phyloP scores from a whole-genome alignment of 306 rosid species.

The Leucaena leucocephala region DNA sequence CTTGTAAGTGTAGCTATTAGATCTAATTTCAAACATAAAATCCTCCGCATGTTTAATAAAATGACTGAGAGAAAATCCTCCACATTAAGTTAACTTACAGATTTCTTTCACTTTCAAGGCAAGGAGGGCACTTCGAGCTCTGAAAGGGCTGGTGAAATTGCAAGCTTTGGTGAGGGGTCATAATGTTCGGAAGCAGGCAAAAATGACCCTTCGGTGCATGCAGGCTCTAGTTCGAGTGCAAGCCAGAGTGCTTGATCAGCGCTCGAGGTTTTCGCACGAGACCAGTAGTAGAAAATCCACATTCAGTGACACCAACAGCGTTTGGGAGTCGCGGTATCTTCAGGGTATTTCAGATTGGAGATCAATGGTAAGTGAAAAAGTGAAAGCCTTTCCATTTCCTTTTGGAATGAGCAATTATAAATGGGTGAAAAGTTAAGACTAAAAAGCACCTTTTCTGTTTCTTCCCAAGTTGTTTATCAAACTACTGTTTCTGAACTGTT shows the following conservation, averaged over 20 bases:
- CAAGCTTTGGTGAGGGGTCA: constrained; percentile 97
- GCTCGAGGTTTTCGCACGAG: constrained; percentile 75
- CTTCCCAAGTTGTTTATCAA: constrained; percentile 17
- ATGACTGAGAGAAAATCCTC: not conserved
- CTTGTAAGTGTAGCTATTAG: constrained; percentile 55
- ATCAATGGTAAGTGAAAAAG: constrained; percentile 52
- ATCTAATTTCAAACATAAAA: constrained; percentile 17
- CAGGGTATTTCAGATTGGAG: constrained; percentile 82
- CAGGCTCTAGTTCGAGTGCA: constrained; percentile 92
- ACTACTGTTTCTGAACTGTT: constrained; percentile 28
- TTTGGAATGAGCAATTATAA: constrained; percentile 16
- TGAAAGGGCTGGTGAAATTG: constrained; percentile 89
- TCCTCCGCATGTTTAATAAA: not conserved
- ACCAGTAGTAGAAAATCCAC: constrained; percentile 77
- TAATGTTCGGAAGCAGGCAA: constrained; percentile 93
- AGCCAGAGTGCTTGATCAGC: constrained; percentile 80
- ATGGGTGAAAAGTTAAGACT: not conserved
- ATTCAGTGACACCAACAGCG: constrained; percentile 75
- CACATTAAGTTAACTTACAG: not conserved
- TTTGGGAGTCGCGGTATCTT: constrained; percentile 71
- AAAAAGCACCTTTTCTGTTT: constrained; percentile 29
- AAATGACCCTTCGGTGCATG: constrained; percentile 93
- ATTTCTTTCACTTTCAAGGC: constrained; percentile 51
- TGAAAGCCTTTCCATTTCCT: constrained; percentile 15
- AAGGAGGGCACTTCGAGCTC: constrained; percentile 91